Evolutionary conservation across 768 basidiomycete genomes (phyloP).

Genomic region (Nidula microcarpa): DNA sequence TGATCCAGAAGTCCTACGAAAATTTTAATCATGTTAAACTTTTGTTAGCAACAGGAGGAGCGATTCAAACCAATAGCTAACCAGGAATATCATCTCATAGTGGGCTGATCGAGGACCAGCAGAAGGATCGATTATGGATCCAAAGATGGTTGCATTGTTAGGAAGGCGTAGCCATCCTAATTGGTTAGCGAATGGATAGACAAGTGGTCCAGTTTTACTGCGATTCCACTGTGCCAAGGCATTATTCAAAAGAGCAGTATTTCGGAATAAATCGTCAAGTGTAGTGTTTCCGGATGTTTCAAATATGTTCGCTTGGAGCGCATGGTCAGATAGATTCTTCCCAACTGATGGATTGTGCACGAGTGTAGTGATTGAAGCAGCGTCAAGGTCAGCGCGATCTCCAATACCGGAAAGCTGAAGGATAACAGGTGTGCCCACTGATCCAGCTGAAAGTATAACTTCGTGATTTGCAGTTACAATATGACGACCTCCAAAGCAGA

Average conservation of each 20-base stretch:
- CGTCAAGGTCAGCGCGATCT: conserved; percentile 8
- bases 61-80: neutral
- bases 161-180: conserved; percentile 14
- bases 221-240: conserved; percentile 1
- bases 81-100: conserved; percentile 5
- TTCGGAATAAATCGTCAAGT: neutral
- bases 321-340: conserved; percentile 22
- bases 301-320: conserved; percentile 8
- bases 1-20: neutral
- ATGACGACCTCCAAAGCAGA: too few species aligned
- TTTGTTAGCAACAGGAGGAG: neutral
- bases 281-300: neutral
- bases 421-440: conserved; percentile 26
- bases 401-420: conserved; percentile 29
- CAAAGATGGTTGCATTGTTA: conserved; percentile 3
- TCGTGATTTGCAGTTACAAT: conserved; percentile 38
- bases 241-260: neutral
- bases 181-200: conserved; percentile 5
- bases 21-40: too few species aligned
- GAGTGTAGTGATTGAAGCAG: conserved; percentile 13
- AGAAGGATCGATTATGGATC: conserved; percentile 14
- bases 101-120: conserved; percentile 16
- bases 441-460: conserved; percentile 37
- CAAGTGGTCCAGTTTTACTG: conserved; percentile 10
- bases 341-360: conserved; percentile 22